Base-by-base conservation (phyloP, 2,329 filamentous ascomycete genomes). In the Aspergillus thermomutatus region DNA sequence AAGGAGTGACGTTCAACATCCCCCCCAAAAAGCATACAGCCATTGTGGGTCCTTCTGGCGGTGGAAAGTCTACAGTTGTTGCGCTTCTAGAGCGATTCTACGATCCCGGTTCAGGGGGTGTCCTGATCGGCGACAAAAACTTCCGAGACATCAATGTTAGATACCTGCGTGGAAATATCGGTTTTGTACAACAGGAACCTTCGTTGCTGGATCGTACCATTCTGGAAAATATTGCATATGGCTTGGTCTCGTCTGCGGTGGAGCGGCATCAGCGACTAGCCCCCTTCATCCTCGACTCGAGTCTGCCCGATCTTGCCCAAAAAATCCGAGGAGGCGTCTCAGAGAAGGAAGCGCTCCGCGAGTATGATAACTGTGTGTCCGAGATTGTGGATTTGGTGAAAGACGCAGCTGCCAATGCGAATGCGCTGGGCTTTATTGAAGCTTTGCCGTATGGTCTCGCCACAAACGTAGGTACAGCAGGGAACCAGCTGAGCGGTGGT, bases 401-500 rank as follows among this genome's bases (percentile, higher is more conserved):
- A 53, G 54, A 68, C 11, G 72, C 72, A 3, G 69, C 70, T 17
- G 53, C 62, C 7, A 55, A 56, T 21, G 62, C 70, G 3, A 66
- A 72, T 53, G 69, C 68, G 8, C 53, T 64, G 37, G 53, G 59
- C 23, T 72, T 72, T 54, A 69, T 72, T 28, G 61, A 63, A 11
- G 55, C 55, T 25, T 54, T 70, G 23, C 63, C 65, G 6, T 49
- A 68, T 47, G 65, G 65, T 9, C 55, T 67, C 23, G 64, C 62
- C 2, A 70, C 67, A 6, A 59, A 55, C 88, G 17, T 72, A 14
- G 70, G 70, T 3, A 58, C 60, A 7, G 56, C 59, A 2, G 70
- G 69, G 17, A 67, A 63, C 14, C 67, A 67, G 40, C 49, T 72
- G 34, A 71, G 69, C 50, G 90, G 90, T 0, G 92, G 92, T 0